Percentiles rank a stretch among this genome's conserved stretches.
Conservation (phyloP, 768 basidiomycete species). For the Tylopilus sp. region DNA sequence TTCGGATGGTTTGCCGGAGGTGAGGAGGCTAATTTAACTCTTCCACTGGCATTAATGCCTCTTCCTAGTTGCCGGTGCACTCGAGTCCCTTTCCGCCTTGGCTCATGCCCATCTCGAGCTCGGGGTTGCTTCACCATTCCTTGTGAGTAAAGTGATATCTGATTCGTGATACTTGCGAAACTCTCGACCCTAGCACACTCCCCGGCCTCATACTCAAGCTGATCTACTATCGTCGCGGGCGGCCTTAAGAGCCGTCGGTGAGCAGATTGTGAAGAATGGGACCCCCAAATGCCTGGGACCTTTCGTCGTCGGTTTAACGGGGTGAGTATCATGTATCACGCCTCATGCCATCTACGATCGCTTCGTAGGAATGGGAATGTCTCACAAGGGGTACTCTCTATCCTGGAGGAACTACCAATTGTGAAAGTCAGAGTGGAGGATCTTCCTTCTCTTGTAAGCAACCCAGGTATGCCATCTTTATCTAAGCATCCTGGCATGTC, state of each 20-base stretch:
- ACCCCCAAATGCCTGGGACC: slow-evolving; percentile 69
- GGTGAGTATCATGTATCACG: slow-evolving; percentile 41
- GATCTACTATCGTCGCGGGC: slow-evolving; percentile 50
- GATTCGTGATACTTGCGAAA: neutral
- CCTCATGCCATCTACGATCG: neutral
- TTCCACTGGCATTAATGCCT: neutral
- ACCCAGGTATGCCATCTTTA: slow-evolving; percentile 40
- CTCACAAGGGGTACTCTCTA: slow-evolving; percentile 69
- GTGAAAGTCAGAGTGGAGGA: slow-evolving; percentile 53
- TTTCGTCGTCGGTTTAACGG: slow-evolving; percentile 77
- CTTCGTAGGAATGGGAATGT: slow-evolving; percentile 72
- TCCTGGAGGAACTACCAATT: slow-evolving; percentile 69
- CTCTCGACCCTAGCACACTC: slow-evolving; percentile 48
- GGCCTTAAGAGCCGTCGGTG: slow-evolving; percentile 56
- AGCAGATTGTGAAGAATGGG: slow-evolving; percentile 50
- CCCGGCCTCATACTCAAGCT: slow-evolving; percentile 73
- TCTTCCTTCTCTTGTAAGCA: slow-evolving; percentile 51
- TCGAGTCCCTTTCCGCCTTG: slow-evolving; percentile 76
- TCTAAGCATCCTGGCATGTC: neutral
- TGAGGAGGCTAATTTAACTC: slow-evolving; percentile 33
- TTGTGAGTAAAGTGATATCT: slow-evolving; percentile 45
- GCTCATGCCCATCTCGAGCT: slow-evolving; percentile 76
- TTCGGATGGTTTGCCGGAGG: slow-evolving; percentile 95
- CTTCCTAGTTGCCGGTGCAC: slow-evolving; percentile 69
- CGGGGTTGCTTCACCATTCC: slow-evolving; percentile 79